Base-by-base conservation (phyloP, 2,329 filamentous ascomycete species). In the Lecanicillium sp. region DNA sequence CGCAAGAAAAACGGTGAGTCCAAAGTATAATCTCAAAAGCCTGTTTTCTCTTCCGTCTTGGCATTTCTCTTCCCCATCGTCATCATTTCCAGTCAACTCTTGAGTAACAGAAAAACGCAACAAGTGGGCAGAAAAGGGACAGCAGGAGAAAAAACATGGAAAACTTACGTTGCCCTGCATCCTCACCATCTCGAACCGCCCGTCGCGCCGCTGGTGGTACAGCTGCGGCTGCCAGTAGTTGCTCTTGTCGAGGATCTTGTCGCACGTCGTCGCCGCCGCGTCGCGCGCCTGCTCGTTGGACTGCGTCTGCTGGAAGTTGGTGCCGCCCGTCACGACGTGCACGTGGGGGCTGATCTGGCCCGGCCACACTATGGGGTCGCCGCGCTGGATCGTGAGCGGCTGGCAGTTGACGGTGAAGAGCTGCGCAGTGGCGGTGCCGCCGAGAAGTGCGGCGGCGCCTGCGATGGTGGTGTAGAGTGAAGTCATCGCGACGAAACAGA, bases 171-270 rank as follows among this genome's bases (percentile, higher is more conserved):
- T 58, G 32, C 60, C 59, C 43, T 59, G 55, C 52, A 61, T 66
- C 2, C 57, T 44, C 12, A 70, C 65, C 10, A 62, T 57, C 53
- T 67, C 64, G 29, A 84, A 81, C 47, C 68, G 75, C 11, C 81
- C 80, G 57, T 82, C 75, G 36, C 72, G 58, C 37, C 74, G 70
- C 50, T 75, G 64, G 49, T 69, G 69, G 54, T 64, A 67, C 1
- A 86, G 65, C 52, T 71, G 70, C 0, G 83, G 83, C 14, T 78
- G 78, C 83, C 84, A 87, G 66, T 87, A 87, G 58, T 79, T 84
- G 48, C 77, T 83, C 49, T 77, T 66, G 60, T 86, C 83, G 52
- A 78, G 67, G 23, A 72, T 69, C 48, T 83, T 80, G 27, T 72
- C 71, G 62, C 83, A 86, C 4, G 83, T 82, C 2, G 83, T 83